Percentiles rank a stretch among this genome's conserved stretches.
These are phyloP conservation scores for Microbotryum saponariae DNA, from an alignment of 1,284 basidiomycete species.

Conservation along the genomic window DNA sequence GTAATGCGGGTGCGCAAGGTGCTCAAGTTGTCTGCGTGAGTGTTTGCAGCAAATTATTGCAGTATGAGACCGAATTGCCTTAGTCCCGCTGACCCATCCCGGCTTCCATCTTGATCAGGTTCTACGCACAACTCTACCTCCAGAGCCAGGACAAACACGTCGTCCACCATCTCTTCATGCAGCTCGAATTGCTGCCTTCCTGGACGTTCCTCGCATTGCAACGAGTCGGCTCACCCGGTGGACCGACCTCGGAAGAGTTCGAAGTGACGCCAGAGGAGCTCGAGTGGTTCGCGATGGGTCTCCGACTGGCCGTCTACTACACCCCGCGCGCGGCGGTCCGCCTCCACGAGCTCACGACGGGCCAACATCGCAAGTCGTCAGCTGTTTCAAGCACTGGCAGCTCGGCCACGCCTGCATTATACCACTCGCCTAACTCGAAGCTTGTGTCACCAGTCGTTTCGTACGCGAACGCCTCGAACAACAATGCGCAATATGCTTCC, in stretches of 20 bases:
- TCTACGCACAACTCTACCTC: conserved; percentile 25
- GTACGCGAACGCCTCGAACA: no score
- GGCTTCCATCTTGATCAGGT: conserved; percentile 1
- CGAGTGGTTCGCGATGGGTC: conserved; percentile 25
- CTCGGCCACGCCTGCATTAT: no score
- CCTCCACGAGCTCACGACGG: not conserved
- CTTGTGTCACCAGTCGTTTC: no score
- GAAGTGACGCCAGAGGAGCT: conserved; percentile 21
- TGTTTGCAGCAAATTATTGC: not conserved
- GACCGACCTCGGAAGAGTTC: conserved; percentile 19
- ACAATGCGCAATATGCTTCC: no score
- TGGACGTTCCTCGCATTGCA: conserved; percentile 15
- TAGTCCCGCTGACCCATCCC: not conserved
- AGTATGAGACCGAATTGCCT: no score
- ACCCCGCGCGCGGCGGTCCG: conserved; percentile 6
- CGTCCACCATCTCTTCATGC: conserved; percentile 20
- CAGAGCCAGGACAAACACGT: conserved; percentile 26
- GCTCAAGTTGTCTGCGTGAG: conserved; percentile 25
- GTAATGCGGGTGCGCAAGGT: conserved; percentile 22
- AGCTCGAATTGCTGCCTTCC: conserved; percentile 11
- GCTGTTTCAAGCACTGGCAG: no score
- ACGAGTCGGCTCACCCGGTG: conserved; percentile 14
- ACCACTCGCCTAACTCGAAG: no score
- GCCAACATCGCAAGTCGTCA: not conserved
- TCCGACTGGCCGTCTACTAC: conserved; percentile 23